Percentiles rank a stretch among this genome's conserved stretches.
Conservation (phyloP, 2,329 filamentous ascomycete genomes). For the Stachybotrys chartarum region DNA sequence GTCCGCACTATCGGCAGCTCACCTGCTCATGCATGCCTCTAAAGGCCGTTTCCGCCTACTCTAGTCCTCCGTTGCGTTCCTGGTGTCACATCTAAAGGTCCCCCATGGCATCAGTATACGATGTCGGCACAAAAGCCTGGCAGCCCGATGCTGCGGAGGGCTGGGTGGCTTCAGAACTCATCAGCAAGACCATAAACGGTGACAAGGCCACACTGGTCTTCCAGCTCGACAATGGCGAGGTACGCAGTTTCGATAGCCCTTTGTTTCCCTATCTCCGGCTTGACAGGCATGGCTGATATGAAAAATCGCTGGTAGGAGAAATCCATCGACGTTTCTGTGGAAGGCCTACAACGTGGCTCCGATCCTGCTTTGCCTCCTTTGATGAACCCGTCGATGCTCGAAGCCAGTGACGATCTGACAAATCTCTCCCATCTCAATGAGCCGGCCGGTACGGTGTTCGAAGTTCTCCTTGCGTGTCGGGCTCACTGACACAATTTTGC, state of each 20-base stretch:
- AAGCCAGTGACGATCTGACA: conserved; percentile 96
- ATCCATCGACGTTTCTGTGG: conserved; percentile 67
- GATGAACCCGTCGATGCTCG: conserved; percentile 97
- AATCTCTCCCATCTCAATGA: conserved; percentile 98
- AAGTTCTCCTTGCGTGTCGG: neutral
- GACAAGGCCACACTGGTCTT: conserved; percentile 85
- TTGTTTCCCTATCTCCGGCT: neutral
- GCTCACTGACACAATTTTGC: neutral
- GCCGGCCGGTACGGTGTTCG: conserved; percentile 69
- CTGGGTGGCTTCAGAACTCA: conserved; percentile 94
- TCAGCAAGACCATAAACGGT: conserved; percentile 75
- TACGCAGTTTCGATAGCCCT: conserved; percentile 30
- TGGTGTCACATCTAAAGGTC: conserved; percentile 9
- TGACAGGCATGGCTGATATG: neutral
- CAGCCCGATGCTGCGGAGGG: conserved; percentile 93
- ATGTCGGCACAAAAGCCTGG: conserved; percentile 96
- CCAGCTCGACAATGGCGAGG: conserved; percentile 87
- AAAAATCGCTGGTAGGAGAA: conserved; percentile 46
- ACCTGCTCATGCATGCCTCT: conserved; percentile 21
- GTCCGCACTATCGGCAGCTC: conserved; percentile 9
- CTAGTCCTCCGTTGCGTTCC: conserved; percentile 11
- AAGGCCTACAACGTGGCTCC: conserved; percentile 69
- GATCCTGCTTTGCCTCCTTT: conserved; percentile 78
- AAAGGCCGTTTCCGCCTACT: conserved; percentile 10
- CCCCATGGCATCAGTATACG: conserved; percentile 86